phyloP scores from a whole-genome alignment of 768 basidiomycete genomes.

The Rhodosporidiobolus odoratus region DNA sequence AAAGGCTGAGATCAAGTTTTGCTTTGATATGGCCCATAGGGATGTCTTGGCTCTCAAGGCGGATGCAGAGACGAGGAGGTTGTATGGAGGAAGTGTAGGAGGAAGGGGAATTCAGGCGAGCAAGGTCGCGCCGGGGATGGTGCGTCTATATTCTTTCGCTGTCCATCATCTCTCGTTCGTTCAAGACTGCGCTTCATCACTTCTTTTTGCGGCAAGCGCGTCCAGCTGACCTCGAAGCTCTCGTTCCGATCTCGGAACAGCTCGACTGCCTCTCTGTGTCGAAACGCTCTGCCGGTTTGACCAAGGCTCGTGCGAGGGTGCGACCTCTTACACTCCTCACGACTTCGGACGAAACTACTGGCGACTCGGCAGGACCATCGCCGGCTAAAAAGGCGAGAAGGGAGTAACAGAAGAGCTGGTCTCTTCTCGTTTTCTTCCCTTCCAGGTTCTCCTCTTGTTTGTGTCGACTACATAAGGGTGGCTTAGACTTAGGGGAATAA shows the following conservation, averaged over 20 bases:
- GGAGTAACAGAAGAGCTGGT: neutral
- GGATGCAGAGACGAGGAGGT: constrained; percentile 6
- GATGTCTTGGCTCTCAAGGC: constrained; percentile 14
- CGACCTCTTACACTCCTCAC: constrained; percentile 14
- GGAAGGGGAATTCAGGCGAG: constrained; percentile 19
- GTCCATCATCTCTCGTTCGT: neutral
- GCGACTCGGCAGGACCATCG: neutral
- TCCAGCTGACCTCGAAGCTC: neutral
- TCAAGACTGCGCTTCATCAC: neutral
- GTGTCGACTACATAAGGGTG: no score
- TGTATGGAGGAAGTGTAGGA: neutral
- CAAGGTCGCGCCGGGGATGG: constrained; percentile 22
- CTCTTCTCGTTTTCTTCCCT: neutral
- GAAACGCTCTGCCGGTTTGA: constrained; percentile 12
- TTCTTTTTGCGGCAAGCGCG: neutral
- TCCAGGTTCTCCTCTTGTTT: neutral
- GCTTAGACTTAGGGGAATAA: no score
- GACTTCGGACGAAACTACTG: neutral
- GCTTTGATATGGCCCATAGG: constrained; percentile 28
- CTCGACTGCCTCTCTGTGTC: constrained; percentile 15
- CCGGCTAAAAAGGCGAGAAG: constrained; percentile 13
- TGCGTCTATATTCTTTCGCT: neutral
- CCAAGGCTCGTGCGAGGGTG: constrained; percentile 12
- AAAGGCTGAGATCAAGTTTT: constrained; percentile 5
- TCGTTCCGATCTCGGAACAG: no score